Base-by-base conservation (phyloP, 2,329 filamentous ascomycete species). In the Trichothecium roseum region DNA sequence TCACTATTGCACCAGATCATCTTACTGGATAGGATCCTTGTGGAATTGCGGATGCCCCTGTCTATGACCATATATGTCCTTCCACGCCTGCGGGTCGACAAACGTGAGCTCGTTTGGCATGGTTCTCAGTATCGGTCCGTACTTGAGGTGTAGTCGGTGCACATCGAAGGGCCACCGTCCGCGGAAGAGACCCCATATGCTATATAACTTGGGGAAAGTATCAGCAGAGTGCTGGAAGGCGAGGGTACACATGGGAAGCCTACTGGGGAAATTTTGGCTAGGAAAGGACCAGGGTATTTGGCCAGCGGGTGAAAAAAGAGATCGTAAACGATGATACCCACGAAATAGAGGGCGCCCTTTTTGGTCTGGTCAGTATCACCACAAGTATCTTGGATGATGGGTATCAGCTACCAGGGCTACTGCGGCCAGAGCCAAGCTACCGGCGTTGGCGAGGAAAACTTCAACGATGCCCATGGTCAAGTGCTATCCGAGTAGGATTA, bases 101-200 rank as follows among this genome's bases (percentile, higher is more conserved):
- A 63, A 64, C 3, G 58, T 55, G 3, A 68, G 53, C 24, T 57
- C 50, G 20, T 57, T 55, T 2, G 64, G 63, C 3, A 50, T 54
- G 16, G 60, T 53, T 2, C 65, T 58, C 9, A 68, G 52, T 4
- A 67, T 50, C 27, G 50, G 43, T 13, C 52, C 51, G 35, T 54
- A 54, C 38, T 46, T 44, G 16, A 48, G 39, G 17, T 53, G 52
- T 14, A 50, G 43, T 16, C 43, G 38, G 34, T 45, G 43, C 10
- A 46, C 42, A 22, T 42, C 39, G 32, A 45, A 45, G 5, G 44
- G 43, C 39, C 39, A 41, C n/a, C 39, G 24, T 13, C 39, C 39
- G 14, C 44, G 44, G 32, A 46, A 46, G 34, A 46, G 42, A 29
- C 44, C 44, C 42, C 42, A 46, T n/a, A 46, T 45, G 28, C 42